Percentiles rank a stretch among this genome's conserved stretches.
Conservation (phyloP, 2,329 filamentous ascomycete species). For the Fusarium oligoseptatum region DNA sequence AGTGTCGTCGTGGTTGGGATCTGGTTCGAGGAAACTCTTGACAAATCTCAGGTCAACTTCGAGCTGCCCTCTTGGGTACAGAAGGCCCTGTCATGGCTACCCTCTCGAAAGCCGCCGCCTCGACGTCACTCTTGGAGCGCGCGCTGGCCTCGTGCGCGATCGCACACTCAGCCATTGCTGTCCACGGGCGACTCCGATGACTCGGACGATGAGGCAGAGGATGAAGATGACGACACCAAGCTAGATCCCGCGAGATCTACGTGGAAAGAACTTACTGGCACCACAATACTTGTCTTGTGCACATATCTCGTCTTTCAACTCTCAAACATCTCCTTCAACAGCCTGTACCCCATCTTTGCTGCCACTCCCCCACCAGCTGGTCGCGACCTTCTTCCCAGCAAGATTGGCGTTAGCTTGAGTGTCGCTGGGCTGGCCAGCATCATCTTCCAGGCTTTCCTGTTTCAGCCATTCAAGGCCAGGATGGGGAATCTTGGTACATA, state of each 20-base stretch:
- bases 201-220: conserved; percentile 45
- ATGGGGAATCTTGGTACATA: conserved; percentile 91
- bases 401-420: conserved; percentile 87
- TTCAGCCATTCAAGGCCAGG: conserved; percentile 81
- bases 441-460: conserved; percentile 88
- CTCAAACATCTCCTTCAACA: conserved; percentile 95
- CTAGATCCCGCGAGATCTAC: conserved; percentile 46
- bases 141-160: conserved; percentile 53
- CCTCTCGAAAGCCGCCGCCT: conserved; percentile 28
- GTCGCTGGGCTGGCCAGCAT: conserved; percentile 90
- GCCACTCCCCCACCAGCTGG: conserved; percentile 82
- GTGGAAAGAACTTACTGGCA: conserved; percentile 76
- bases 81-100: conserved; percentile 48
- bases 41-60: conserved; percentile 48
- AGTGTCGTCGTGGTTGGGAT: conserved; percentile 82
- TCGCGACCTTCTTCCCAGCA: conserved; percentile 78
- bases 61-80: conserved; percentile 53
- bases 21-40: conserved; percentile 85
- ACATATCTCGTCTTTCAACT: conserved; percentile 96
- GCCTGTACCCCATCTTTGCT: conserved; percentile 93
- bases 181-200: conserved; percentile 34
- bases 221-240: conserved; percentile 41
- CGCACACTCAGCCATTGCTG: conserved; percentile 48
- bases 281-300: conserved; percentile 83
- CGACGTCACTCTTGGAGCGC: conserved; percentile 55